phyloP scores from a whole-genome alignment of 106 monocot species.

The Allium cepa region DNA sequence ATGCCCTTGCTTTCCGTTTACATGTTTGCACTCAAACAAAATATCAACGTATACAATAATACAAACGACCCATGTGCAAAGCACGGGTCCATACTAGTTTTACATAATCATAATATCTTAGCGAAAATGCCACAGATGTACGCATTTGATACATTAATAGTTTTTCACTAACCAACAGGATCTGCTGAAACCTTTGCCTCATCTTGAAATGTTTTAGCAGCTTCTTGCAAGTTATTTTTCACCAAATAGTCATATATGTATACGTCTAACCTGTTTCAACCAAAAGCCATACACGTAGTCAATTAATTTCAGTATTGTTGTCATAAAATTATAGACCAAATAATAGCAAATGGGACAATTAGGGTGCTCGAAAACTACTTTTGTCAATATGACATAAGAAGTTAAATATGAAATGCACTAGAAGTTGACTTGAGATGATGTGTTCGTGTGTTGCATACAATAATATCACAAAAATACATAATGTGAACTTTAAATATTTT shows the following conservation, averaged over 20 bases:
- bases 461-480: too few relatives aligned
- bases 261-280: constrained; percentile 56
- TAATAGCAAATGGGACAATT: neutral
- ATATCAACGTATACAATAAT: too few relatives aligned
- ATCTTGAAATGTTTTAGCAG: constrained; percentile 82
- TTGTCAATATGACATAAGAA: neutral
- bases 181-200: constrained; percentile 71
- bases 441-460: too few relatives aligned
- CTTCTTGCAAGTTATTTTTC: constrained; percentile 61
- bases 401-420: neutral
- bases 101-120: neutral
- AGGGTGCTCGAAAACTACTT: neutral
- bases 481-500: too few relatives aligned
- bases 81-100: too few relatives aligned
- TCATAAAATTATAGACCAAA: neutral
- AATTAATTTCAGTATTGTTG: neutral
- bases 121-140: neutral
- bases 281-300: neutral
- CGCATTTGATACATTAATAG: neutral
- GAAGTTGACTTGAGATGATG: neutral
- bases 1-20: too few relatives aligned
- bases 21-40: too few relatives aligned
- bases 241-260: constrained; percentile 81
- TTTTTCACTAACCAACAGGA: constrained; percentile 60
- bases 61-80: too few relatives aligned